phyloP scores from a whole-genome alignment of 805 yeast genomes.

The Hanseniaspora singularis region DNA sequence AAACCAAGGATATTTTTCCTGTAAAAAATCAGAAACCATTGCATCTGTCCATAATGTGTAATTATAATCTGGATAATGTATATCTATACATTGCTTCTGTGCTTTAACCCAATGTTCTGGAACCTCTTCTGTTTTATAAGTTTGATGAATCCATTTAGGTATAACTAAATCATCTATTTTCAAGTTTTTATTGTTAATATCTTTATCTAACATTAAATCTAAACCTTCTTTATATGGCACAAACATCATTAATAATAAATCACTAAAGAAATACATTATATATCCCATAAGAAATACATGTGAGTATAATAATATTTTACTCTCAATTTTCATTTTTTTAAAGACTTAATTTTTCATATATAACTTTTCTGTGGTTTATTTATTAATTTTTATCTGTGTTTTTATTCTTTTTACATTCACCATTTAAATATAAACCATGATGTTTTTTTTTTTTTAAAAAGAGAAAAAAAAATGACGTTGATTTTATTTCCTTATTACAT shows the following conservation, averaged over 20 bases:
- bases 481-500: too few species aligned
- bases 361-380: background rate
- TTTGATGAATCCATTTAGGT: constrained; percentile 88
- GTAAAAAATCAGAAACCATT: constrained; percentile 64
- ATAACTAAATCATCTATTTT: constrained; percentile 44
- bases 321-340: constrained; percentile 47
- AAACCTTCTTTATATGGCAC: constrained; percentile 53
- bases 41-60: constrained; percentile 87
- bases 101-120: constrained; percentile 76
- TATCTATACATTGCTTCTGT: constrained; percentile 60
- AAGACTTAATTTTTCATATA: background rate
- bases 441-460: too few species aligned
- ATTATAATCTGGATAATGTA: constrained; percentile 71
- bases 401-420: too few species aligned
- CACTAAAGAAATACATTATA: constrained; percentile 53
- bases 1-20: constrained; percentile 78
- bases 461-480: too few species aligned
- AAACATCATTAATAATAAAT: constrained; percentile 58
- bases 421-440: too few species aligned
- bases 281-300: constrained; percentile 45
- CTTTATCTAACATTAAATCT: constrained; percentile 7
- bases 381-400: background rate
- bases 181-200: constrained; percentile 17
- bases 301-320: constrained; percentile 46
- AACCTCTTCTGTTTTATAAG: constrained; percentile 65